A percentile compares a stretch with the other conserved stretches of the same genome.
Conservation (phyloP, 2,329 filamentous ascomycete genomes). For the Sclerotinia trifoliorum region DNA sequence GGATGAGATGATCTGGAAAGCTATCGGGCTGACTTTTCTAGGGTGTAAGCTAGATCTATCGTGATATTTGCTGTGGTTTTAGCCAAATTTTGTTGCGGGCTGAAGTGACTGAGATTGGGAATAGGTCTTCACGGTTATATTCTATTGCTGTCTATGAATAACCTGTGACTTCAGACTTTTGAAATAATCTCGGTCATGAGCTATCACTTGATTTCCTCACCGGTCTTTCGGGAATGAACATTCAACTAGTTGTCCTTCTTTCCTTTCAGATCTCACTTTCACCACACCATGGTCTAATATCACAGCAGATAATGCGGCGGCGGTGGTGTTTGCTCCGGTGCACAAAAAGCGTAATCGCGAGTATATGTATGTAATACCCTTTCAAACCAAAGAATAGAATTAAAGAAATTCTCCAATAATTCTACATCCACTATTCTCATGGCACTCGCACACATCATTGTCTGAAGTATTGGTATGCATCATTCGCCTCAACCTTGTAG, state of each 20-base stretch:
- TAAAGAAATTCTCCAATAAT: not conserved
- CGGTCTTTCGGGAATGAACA: conserved; percentile 7
- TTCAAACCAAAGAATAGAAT: not conserved
- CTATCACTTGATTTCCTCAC: conserved; percentile 4
- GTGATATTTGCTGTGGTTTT: not conserved
- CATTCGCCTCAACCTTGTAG: not conserved
- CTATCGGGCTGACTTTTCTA: not conserved
- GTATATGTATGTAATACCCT: not conserved
- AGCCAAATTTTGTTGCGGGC: not conserved
- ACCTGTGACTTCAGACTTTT: not conserved
- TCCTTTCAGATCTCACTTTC: not conserved
- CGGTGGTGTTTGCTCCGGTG: not conserved
- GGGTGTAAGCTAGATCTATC: not conserved
- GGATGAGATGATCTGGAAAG: not conserved
- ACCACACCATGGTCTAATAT: not conserved
- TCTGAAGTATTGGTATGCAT: not conserved
- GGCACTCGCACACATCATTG: not conserved
- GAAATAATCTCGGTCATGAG: not conserved
- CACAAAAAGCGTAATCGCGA: not conserved
- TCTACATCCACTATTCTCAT: not conserved
- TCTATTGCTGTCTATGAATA: not conserved
- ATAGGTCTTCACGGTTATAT: not conserved
- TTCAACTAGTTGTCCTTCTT: not conserved
- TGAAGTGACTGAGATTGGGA: not conserved
- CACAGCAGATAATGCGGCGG: not conserved